Evolutionary conservation across 2,329 filamentous ascomycete genomes (phyloP), one percentile per base, ranked within the genome.

Genomic region (Pseudocercospora ulei): DNA sequence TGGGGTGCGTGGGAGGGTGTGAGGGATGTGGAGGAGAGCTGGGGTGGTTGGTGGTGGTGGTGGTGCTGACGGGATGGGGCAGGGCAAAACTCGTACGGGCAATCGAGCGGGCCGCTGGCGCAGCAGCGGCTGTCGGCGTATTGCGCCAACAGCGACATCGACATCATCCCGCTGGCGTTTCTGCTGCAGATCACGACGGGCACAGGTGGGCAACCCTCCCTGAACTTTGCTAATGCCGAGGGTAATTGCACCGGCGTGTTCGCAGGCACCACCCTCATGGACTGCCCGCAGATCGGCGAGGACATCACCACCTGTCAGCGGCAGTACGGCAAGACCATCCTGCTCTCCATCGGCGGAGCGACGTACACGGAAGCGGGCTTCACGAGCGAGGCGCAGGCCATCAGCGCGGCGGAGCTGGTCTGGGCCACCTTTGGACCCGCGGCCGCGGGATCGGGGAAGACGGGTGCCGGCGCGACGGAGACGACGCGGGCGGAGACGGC

Each of bases 331-430:
- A 86, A 85, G 62, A 82, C 78, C 1, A 77, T 86, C 48, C 57
- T 83, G 28, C 67, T 86, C 6, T 84, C 80, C 2, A 67, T 86
- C 28, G 81, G 80, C 11, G 80, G 82, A 19, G 75, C 75, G 2
- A 78, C 77, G 1, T 82, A 82, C 58, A 74, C 66, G 11, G 77
- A 82, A 56, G 78, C 75, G 19, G 78, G 78, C 16, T 82, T 82
- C 63, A 53, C 60, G 23, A 71, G 67, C n/a, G 50, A 64, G 1
- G 47, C 60, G 0, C 69, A 65, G 0, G 79, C 79, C 4, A 56
- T 65, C 12, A 55, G 63, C 1, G 72, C 72, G 2, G 81, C 80
- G 0, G 62, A 78, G 38, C 65, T 71, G 12, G 63, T 86, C 40
- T 86, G 80, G 80, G 65, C 72, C 35, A 79, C 77, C 46, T 85